Percentiles rank a stretch among this genome's conserved stretches.
These are phyloP conservation scores for Penicillium sp. DNA, from an alignment of 2,329 filamentous ascomycete species.

Conservation along the genomic window DNA sequence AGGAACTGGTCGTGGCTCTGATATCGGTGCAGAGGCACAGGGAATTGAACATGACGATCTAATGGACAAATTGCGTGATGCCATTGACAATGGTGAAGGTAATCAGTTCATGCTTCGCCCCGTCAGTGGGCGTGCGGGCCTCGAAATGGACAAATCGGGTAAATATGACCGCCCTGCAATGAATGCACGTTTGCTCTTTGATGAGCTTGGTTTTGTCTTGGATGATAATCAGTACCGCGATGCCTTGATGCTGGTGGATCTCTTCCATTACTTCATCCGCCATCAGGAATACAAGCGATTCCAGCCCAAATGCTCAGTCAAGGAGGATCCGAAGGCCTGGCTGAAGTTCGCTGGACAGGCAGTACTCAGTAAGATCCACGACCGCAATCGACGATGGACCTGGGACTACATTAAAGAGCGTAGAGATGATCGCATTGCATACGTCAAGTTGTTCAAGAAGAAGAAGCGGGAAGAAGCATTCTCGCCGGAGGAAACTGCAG, in stretches of 20 bases:
- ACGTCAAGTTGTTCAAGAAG: slow-evolving; percentile 96
- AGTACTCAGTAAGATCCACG: slow-evolving; percentile 89
- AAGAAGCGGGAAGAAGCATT: slow-evolving; percentile 72
- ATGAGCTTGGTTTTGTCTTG: slow-evolving; percentile 96
- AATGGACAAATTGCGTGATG: slow-evolving; percentile 70
- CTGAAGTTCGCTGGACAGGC: slow-evolving; percentile 86
- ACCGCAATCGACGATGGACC: slow-evolving; percentile 87
- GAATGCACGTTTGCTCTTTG: slow-evolving; percentile 88
- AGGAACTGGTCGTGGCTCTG: slow-evolving; percentile 74
- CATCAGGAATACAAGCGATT: slow-evolving; percentile 96
- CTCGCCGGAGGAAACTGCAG: slow-evolving; percentile 66
- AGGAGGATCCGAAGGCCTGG: slow-evolving; percentile 91
- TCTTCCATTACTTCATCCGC: slow-evolving; percentile 97
- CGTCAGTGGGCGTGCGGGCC: slow-evolving; percentile 89
- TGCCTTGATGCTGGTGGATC: slow-evolving; percentile 93
- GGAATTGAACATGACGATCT: slow-evolving; percentile 70
- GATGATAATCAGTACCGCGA: slow-evolving; percentile 98
- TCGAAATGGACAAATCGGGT: slow-evolving; percentile 92
- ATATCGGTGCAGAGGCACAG: slow-evolving; percentile 58
- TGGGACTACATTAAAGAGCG: slow-evolving; percentile 95
- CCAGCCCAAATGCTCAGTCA: slow-evolving; percentile 79
- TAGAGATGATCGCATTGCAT: slow-evolving; percentile 81
- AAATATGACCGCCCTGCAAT: slow-evolving; percentile 76
- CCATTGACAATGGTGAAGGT: slow-evolving; percentile 73
- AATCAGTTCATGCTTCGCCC: slow-evolving; percentile 97